phyloP scores from a whole-genome alignment of 768 basidiomycete species.

The Pleurotus cornucopiae region DNA sequence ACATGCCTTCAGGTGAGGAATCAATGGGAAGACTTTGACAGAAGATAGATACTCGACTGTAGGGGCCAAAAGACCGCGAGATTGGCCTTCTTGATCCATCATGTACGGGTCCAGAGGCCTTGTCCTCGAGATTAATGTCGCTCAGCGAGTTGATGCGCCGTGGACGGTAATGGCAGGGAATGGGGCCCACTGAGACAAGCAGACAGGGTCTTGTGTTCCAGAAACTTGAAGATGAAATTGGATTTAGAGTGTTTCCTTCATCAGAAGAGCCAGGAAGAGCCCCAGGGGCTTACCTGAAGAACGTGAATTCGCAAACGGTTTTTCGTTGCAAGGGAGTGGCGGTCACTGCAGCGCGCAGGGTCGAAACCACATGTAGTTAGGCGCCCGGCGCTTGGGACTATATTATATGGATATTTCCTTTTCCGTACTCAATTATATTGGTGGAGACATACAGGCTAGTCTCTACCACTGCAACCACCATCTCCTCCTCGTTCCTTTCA shows the following conservation, averaged over 20 bases:
- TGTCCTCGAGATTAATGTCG: neutral
- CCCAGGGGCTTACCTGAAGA: neutral
- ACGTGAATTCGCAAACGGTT: neutral
- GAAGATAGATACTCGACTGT: constrained; percentile 54
- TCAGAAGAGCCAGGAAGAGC: neutral
- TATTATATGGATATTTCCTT: neutral
- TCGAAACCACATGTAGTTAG: neutral
- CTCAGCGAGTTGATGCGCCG: neutral
- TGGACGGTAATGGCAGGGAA: neutral
- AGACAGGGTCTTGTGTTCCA: too few relatives aligned
- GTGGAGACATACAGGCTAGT: too few relatives aligned
- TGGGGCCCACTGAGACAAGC: neutral
- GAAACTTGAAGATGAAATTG: too few relatives aligned
- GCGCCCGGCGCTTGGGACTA: too few relatives aligned
- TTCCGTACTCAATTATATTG: neutral
- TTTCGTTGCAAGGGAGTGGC: too few relatives aligned
- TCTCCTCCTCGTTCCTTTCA: constrained; percentile 2
- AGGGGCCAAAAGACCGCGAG: constrained; percentile 43
- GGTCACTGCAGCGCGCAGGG: neutral
- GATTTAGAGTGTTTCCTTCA: too few relatives aligned
- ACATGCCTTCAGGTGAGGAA: constrained; percentile 52
- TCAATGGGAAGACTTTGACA: constrained; percentile 78
- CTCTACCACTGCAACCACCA: neutral
- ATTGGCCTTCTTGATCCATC: constrained; percentile 43
- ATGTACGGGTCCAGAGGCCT: constrained; percentile 13